Evolutionary conservation across 2,329 filamentous ascomycete species (phyloP), one percentile per base, ranked within the genome.

Genomic region (Ophiostoma sp.): DNA sequence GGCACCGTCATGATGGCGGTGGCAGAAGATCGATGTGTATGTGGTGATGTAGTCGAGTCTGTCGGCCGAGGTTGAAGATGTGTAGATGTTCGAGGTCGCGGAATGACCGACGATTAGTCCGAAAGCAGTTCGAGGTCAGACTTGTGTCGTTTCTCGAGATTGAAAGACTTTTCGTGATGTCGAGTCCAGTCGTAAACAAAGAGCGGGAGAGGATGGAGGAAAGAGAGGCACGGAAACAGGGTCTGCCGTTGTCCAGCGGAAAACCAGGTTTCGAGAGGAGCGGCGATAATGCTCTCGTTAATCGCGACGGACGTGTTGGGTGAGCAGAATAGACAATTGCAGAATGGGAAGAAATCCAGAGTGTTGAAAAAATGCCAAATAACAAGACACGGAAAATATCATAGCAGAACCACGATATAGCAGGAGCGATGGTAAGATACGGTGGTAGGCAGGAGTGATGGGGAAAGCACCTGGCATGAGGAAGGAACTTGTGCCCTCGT

Each of bases 1-100:
- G 45, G 71, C 52, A 75, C 50, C 63, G 74, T 45, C 74, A 75
- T 75, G 45, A 19, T 72, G 70, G 52, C 52, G 36, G 36, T 8
- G 33, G 22, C 52, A 39, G n/a, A 45, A 7, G 33, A n/a, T 22
- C 28, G 28, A 45, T 8, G 15, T 7, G 69, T 15, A 15, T 70
- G 50, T 17, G 9, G 19, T n/a, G 50, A 12, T 70, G 33, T 50
- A 7, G 57, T 45, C 33, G 22, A 66, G 1, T 28, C 22, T 19
- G 5, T 7, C 7, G 36, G 8, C 12, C 6, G 50, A 17, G 33
- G 9, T 33, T 25, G 42, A 39, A 12, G 25, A 15, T 8, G 2
- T 45, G 42, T 50, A n/a, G 3, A 6, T 68, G 39, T 64, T 22
- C 12, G 57, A 45, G 39, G 25, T 33, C 1, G 42, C 8, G 28